Evolutionary conservation across 1,284 basidiomycete genomes (phyloP).

Genomic region (Entoloma clypeatum): DNA sequence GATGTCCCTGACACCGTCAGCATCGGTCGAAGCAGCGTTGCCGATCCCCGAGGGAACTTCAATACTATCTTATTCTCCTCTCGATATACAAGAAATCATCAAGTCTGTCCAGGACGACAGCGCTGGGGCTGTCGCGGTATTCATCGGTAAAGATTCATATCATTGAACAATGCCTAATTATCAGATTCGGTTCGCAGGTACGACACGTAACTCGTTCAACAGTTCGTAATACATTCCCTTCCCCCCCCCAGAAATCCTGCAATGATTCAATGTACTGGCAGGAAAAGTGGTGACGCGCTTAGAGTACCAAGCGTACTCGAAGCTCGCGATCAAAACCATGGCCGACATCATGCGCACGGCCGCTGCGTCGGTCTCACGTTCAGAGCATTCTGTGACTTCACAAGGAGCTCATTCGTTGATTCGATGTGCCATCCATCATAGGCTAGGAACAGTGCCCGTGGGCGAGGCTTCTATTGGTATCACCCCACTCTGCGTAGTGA

Average conservation of each 20-base stretch:
- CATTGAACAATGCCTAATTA: no score
- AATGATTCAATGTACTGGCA: conserved; percentile 28
- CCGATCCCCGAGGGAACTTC: conserved; percentile 49
- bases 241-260: neutral
- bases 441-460: conserved; percentile 76
- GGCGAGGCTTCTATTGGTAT: conserved; percentile 71
- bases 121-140: conserved; percentile 71
- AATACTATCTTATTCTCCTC: conserved; percentile 53
- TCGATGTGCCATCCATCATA: conserved; percentile 66
- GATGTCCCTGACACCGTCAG: conserved; percentile 24
- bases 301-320: conserved; percentile 82
- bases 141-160: conserved; percentile 75
- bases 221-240: conserved; percentile 31
- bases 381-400: conserved; percentile 38
- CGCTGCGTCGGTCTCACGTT: conserved; percentile 39
- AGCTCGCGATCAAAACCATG: conserved; percentile 80
- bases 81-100: conserved; percentile 57
- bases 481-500: neutral
- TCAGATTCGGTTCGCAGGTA: conserved; percentile 28
- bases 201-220: conserved; percentile 49
- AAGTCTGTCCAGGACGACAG: conserved; percentile 56
- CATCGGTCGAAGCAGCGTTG: conserved; percentile 46
- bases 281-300: conserved; percentile 69
- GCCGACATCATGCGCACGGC: conserved; percentile 51
- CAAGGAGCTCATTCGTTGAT: conserved; percentile 37